Percentiles rank a stretch among this genome's conserved stretches.
phyloP scores from a whole-genome alignment of 208 protist species.

The Leishmania tropica region DNA sequence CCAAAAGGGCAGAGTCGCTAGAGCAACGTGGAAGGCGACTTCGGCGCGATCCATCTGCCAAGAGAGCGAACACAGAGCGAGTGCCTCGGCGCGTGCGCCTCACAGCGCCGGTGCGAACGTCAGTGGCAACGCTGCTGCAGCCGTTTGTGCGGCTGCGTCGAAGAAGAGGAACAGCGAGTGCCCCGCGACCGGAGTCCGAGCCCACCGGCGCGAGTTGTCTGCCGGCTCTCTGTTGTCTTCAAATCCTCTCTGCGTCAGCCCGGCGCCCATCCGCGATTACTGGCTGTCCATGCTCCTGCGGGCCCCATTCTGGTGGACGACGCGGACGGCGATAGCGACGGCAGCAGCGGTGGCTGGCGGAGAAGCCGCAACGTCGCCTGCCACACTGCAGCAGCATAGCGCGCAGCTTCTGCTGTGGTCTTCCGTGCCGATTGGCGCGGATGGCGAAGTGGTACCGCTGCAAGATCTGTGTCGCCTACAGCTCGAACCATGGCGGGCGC shows the following conservation, averaged over 20 bases:
- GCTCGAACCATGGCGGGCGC: conserved; percentile 27
- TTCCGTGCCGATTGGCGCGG: background rate
- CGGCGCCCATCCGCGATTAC: conserved; percentile 21
- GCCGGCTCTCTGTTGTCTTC: conserved; percentile 26
- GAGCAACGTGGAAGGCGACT: background rate
- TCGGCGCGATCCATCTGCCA: background rate
- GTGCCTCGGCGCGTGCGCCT: background rate
- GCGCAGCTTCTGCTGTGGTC: conserved; percentile 15
- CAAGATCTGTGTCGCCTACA: conserved; percentile 17
- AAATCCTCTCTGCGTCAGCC: conserved; percentile 24
- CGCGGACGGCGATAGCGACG: conserved; percentile 8
- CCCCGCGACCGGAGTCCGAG: background rate
- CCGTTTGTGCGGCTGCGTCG: background rate
- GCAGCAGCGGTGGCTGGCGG: background rate
- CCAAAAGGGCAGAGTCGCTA: too few relatives aligned
- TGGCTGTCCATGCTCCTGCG: conserved; percentile 33
- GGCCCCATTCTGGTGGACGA: conserved; percentile 17
- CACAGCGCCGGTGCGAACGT: background rate
- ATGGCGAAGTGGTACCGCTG: background rate
- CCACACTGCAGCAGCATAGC: conserved; percentile 9
- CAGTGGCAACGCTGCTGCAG: background rate
- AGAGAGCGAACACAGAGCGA: background rate
- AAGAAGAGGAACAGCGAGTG: background rate
- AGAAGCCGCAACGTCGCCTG: background rate
- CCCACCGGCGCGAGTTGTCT: background rate